phyloP scores from a whole-genome alignment of 768 basidiomycete species.

The Amanita inopinata region DNA sequence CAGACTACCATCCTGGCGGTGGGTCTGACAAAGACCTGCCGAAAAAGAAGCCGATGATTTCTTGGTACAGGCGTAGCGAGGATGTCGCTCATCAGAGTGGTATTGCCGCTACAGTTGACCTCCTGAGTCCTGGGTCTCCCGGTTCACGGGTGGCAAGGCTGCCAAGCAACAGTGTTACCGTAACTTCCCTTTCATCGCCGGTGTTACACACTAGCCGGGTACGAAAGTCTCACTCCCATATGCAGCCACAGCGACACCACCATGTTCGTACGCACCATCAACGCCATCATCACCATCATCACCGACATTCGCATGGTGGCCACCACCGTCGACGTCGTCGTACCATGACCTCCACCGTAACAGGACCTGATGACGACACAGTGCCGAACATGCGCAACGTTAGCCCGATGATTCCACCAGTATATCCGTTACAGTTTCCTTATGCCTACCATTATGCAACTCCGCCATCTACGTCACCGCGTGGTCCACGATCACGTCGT shows the following conservation, averaged over 20 bases:
- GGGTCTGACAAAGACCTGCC: conserved; percentile 11
- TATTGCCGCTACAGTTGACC: conserved; percentile 21
- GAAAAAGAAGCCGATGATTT: conserved; percentile 20
- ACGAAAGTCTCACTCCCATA: conserved; percentile 12
- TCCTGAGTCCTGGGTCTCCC: conserved; percentile 22
- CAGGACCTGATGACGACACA: conserved; percentile 3
- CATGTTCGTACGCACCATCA: conserved; percentile 16
- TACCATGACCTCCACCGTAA: conserved; percentile 9
- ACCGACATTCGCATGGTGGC: conserved; percentile 11
- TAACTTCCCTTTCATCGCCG: conserved; percentile 14
- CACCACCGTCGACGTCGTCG: conserved; percentile 8
- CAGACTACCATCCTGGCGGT: conserved; percentile 32
- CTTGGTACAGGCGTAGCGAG: conserved; percentile 24
- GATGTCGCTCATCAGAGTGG: conserved; percentile 15
- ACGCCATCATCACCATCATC: conserved; percentile 16
- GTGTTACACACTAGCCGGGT: conserved; percentile 9
- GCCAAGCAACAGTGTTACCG: conserved; percentile 15
- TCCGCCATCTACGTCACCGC: conserved; percentile 13
- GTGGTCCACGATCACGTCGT: conserved; percentile 16
- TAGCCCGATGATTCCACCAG: conserved; percentile 18
- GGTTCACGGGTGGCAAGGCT: conserved; percentile 14
- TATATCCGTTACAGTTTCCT: conserved; percentile 25
- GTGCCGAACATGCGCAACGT: conserved; percentile 8
- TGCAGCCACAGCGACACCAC: conserved; percentile 14
- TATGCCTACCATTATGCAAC: conserved; percentile 19